Conservation (phyloP, 2,329 filamentous ascomycete genomes). For the Fusarium nurragi region DNA sequence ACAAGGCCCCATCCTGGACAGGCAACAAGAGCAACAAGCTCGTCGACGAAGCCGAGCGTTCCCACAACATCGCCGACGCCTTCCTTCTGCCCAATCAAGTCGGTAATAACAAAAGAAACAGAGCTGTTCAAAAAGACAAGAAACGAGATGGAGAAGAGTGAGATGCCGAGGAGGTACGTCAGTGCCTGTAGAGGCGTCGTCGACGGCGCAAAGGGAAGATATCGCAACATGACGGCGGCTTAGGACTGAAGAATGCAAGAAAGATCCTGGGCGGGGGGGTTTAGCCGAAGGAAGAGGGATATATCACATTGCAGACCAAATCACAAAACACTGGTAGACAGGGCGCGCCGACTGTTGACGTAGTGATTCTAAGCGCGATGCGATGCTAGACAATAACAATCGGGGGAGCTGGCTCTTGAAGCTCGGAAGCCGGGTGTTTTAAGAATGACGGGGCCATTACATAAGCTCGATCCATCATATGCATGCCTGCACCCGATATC, state of each 20-base stretch:
- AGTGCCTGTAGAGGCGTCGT: slow-evolving; percentile 71
- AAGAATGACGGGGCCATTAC: slow-evolving; percentile 35
- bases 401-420: slow-evolving; percentile 14
- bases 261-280: not conserved
- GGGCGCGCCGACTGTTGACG: slow-evolving; percentile 28
- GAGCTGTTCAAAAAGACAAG: slow-evolving; percentile 89
- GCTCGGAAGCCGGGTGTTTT: slow-evolving; percentile 29
- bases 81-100: slow-evolving; percentile 78
- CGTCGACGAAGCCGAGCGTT: slow-evolving; percentile 85
- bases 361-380: slow-evolving; percentile 26
- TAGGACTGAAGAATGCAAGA: not conserved
- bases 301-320: slow-evolving; percentile 39
- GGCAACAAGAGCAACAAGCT: slow-evolving; percentile 81
- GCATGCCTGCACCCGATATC: slow-evolving; percentile 24
- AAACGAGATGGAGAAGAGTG: slow-evolving; percentile 87
- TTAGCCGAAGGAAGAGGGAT: slow-evolving; percentile 1
- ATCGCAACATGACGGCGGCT: slow-evolving; percentile 50
- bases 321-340: not conserved
- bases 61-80: slow-evolving; percentile 83
- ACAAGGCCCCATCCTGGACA: slow-evolving; percentile 83
- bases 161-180: slow-evolving; percentile 83
- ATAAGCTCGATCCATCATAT: slow-evolving; percentile 24
- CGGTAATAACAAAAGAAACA: slow-evolving; percentile 85
- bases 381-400: slow-evolving; percentile 23
- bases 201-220: slow-evolving; percentile 67